These are phyloP conservation scores for Daedaleopsis sinensis DNA, from an alignment of 768 basidiomycete species.

Conservation along the genomic window DNA sequence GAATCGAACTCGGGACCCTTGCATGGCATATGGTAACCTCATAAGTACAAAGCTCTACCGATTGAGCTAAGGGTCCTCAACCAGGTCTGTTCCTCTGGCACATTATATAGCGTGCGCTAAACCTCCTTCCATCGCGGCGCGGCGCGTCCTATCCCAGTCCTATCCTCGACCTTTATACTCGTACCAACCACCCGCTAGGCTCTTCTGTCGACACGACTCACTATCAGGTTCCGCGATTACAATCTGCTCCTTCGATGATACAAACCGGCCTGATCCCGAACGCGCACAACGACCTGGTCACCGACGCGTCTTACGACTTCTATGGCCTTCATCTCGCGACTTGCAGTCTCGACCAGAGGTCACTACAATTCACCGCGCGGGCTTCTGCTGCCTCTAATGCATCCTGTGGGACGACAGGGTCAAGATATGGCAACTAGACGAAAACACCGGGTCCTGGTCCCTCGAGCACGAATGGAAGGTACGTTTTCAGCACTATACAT, in stretches of 20 bases:
- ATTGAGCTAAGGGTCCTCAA: conserved; percentile 58
- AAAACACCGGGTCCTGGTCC: conserved; percentile 71
- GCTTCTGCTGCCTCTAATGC: neutral
- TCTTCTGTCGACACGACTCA: neutral
- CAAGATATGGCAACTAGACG: conserved; percentile 84
- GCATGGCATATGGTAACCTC: conserved; percentile 52
- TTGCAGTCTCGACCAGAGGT: conserved; percentile 84
- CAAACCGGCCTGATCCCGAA: conserved; percentile 80
- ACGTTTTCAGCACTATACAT: conserved; percentile 24
- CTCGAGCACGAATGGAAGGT: conserved; percentile 94
- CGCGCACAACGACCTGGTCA: conserved; percentile 80
- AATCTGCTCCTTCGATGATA: conserved; percentile 48
- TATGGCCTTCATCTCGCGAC: conserved; percentile 85
- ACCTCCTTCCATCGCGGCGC: neutral
- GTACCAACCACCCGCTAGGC: neutral
- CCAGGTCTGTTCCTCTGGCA: too few species aligned
- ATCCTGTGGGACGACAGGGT: conserved; percentile 51
- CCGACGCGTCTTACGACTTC: conserved; percentile 88
- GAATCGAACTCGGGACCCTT: conserved; percentile 68
- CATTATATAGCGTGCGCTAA: too few species aligned
- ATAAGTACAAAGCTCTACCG: conserved; percentile 68
- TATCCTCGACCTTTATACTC: neutral
- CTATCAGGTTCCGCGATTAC: too few species aligned
- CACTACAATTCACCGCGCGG: neutral
- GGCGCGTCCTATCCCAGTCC: too few species aligned